Evolutionary conservation across 2,329 filamentous ascomycete genomes (phyloP), one percentile per base, ranked within the genome.

Genomic region (Fusarium irregulare): DNA sequence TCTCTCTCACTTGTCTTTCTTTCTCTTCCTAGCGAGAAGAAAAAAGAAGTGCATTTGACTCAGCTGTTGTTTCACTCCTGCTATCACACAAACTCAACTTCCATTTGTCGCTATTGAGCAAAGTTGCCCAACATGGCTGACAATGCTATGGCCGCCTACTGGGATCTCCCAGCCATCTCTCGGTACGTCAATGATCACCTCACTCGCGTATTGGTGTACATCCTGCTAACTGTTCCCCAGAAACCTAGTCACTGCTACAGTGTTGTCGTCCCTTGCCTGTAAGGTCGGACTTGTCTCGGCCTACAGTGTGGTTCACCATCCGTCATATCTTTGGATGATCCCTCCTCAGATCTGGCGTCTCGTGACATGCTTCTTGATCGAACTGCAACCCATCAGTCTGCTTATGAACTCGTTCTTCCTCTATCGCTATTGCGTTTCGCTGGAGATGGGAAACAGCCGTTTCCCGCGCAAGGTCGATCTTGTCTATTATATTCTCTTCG

Each of bases 381-480:
- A 82, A 10, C 75, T 77, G 11, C 73, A 78, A 4, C 67, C 78
- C 10, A 69, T 85, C 47, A 76, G 81, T 46, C 85, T 93, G 70
- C 78, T 95, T 40, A 85, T 94, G 80, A 92, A 95, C 78, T 88
- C 92, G 51, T 94, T 93, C 80, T 90, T 85, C 56, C 74, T 96
- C 71, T 97, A 91, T 83, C 90, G 87, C 69, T 97, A 96, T 81
- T 83, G 91, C 73, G 91, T 88, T 77, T 87, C 89, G 71, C 83
- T 97, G 51, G 94, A 97, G 83, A 86, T 81, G 44, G 86, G 87
- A 70, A 92, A 91, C 66, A 82, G 90, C 56, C 89, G 92, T 64
- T 95, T 97, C 78, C 82, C 85, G 44, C 86, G 87, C 72, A 92
- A 92, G 61, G 94, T 93, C 77, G 92, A 96, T 78, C 88, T 96